These are phyloP conservation scores for Starmerella davenportii DNA, from an alignment of 805 yeast genomes.

Conservation along the genomic window DNA sequence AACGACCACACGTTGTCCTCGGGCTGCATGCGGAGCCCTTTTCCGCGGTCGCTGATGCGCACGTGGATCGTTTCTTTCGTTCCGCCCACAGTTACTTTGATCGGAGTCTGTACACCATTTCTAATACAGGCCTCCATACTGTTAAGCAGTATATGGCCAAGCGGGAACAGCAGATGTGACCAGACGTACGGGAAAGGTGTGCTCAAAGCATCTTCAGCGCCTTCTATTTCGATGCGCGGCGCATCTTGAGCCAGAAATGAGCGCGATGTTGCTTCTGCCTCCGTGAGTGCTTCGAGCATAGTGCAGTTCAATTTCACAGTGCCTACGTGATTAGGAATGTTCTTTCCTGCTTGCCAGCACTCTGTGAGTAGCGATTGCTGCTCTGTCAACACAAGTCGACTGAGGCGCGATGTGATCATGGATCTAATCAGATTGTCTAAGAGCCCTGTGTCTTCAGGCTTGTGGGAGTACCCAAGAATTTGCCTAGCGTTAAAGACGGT, in stretches of 20 bases:
- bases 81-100: conserved; percentile 56
- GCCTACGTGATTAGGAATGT: conserved; percentile 30
- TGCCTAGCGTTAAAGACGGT: conserved; percentile 87
- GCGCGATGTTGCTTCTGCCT: conserved; percentile 16
- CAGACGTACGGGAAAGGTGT: conserved; percentile 66
- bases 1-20: conserved; percentile 68
- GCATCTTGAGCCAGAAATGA: conserved; percentile 27
- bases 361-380: conserved; percentile 37
- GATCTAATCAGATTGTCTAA: conserved; percentile 61
- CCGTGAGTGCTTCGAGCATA: conserved; percentile 28
- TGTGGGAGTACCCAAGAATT: conserved; percentile 27
- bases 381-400: conserved; percentile 78
- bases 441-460: conserved; percentile 39
- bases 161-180: conserved; percentile 67
- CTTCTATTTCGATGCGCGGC: conserved; percentile 67
- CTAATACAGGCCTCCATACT: conserved; percentile 65
- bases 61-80: conserved; percentile 51
- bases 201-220: conserved; percentile 27
- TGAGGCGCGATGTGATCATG: conserved; percentile 67
- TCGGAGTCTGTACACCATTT: conserved; percentile 32
- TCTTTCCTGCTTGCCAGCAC: conserved; percentile 27
- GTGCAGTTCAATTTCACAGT: conserved; percentile 69
- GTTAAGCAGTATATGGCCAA: conserved; percentile 78
- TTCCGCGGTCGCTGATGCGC: conserved; percentile 77
- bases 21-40: conserved; percentile 50